Base-by-base conservation (phyloP, 345 rosid species). In the Eucalyptus sideroxylon region DNA sequence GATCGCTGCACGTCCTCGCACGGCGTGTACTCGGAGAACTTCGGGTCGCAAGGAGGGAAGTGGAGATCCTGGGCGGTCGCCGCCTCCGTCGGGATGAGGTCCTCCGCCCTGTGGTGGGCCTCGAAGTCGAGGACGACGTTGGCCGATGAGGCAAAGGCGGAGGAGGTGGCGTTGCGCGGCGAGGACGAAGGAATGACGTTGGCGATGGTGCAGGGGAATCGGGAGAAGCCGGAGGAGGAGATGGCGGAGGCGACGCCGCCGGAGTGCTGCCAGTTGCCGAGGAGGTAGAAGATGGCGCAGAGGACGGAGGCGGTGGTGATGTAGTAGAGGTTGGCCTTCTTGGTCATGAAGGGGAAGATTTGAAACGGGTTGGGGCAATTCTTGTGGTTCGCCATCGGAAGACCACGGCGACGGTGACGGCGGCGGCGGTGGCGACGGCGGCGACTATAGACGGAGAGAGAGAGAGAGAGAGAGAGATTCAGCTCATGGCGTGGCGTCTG, bases 1-100 rank as follows among this genome's bases (percentile, higher is more conserved):
- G 99, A 96, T 19, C 99, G 93, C 3, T 89, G 40, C 42, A n/a
- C 88, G 89, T 94, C 98, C 93, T 97, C 96, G 89, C 99, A 97
- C 3, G 99, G 99, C 67, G 96, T 95, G 89, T 96, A 91, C 93
- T 97, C 99, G 50, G 93, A 88, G 88, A 67, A 93, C 5, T 90
- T 81, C 16, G 90, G 87, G 86, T 90, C 94, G 56, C 99, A 98
- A 3, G 96, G 93, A 1, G 99, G 97, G 90, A 96, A 89, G 90
- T 91, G 92, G 15, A 45, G 6, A 11, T 21, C 94, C 93, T 93
- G 94, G 91, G 88, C 95, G 89, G 27, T 56, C 30, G 37, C 88
- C n/a, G 83, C 95, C 90, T 24, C 89, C n/a, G 31, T 45, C 2
- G 94, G 90, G 4, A 93, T 91, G 5, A 95, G 95, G 89, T 95